Evolutionary conservation across 2,329 filamentous ascomycete genomes (phyloP).

Genomic region (Eurotiales sp.): DNA sequence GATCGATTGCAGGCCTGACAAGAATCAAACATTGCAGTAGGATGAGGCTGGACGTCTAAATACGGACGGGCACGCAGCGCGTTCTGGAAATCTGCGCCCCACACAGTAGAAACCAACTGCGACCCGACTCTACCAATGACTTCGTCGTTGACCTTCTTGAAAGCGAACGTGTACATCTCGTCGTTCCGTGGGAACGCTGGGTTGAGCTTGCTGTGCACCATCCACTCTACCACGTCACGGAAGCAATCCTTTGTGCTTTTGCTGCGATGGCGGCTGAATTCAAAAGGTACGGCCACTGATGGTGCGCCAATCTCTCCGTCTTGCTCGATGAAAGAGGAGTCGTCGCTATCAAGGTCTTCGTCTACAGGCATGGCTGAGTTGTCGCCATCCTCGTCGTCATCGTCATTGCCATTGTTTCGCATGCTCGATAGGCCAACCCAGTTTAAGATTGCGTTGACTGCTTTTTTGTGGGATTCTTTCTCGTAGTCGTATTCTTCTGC

Average conservation of each 20-base stretch:
- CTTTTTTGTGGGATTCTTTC: conserved; percentile 20
- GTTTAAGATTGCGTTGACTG: conserved; percentile 12
- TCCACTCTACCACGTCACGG: conserved; percentile 71
- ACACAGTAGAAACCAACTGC: conserved; percentile 68
- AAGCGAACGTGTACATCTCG: conserved; percentile 64
- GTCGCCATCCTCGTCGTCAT: conserved; percentile 32
- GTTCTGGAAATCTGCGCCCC: conserved; percentile 64
- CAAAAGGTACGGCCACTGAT: conserved; percentile 60
- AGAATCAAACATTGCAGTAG: conserved; percentile 42
- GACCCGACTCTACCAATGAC: conserved; percentile 64
- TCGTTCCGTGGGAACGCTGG: conserved; percentile 63
- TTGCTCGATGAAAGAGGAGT: conserved; percentile 62
- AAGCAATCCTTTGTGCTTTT: conserved; percentile 70
- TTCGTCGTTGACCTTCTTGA: conserved; percentile 69
- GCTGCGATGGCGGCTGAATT: conserved; percentile 64
- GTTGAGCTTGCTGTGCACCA: conserved; percentile 74
- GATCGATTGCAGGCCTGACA: conserved; percentile 70
- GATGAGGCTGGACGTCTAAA: too few relatives aligned
- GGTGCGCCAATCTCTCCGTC: conserved; percentile 60
- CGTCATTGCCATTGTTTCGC: conserved; percentile 17
- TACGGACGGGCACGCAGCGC: conserved; percentile 64
- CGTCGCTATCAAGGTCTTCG: conserved; percentile 53
- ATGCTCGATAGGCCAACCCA: conserved; percentile 51
- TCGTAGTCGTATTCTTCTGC: conserved; percentile 17
- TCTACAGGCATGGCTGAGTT: conserved; percentile 23